Conservation (phyloP, 306 rosid genomes). For the Quercus suber region DNA sequence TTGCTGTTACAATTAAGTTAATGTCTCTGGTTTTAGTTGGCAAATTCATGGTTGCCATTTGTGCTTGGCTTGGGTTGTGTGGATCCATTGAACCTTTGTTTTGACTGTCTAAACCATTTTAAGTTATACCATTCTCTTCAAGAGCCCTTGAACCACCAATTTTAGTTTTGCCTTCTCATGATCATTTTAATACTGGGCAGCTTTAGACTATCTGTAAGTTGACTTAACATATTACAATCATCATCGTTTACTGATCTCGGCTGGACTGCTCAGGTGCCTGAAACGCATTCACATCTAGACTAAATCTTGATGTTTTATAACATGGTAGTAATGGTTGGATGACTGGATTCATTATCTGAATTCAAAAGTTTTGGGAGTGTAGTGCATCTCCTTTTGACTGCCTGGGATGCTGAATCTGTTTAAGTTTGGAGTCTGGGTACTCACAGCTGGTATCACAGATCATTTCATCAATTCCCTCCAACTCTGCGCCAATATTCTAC, state of each 20-base stretch:
- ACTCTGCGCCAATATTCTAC: neutral
- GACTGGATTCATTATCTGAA: neutral
- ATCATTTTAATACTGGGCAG: neutral
- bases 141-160: constrained; percentile 2
- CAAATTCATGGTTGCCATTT: neutral
- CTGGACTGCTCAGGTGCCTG: constrained; percentile 15
- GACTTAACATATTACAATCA: neutral
- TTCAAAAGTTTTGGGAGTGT: neutral
- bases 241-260: neutral
- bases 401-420: constrained; percentile 12
- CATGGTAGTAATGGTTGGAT: neutral
- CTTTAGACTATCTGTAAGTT: neutral
- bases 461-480: neutral
- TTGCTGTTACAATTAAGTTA: neutral
- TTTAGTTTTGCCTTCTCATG: constrained; percentile 4
- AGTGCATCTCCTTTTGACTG: neutral
- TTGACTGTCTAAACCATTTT: neutral
- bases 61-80: neutral
- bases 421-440: constrained; percentile 23
- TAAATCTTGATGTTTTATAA: constrained; percentile 1
- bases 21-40: neutral
- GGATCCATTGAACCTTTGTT: neutral
- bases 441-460: constrained; percentile 21
- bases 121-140: neutral
- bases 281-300: neutral